Percentiles rank a stretch among this genome's conserved stretches.
phyloP scores from a whole-genome alignment of 805 yeast species.

The Saccharomycopsis vini region DNA sequence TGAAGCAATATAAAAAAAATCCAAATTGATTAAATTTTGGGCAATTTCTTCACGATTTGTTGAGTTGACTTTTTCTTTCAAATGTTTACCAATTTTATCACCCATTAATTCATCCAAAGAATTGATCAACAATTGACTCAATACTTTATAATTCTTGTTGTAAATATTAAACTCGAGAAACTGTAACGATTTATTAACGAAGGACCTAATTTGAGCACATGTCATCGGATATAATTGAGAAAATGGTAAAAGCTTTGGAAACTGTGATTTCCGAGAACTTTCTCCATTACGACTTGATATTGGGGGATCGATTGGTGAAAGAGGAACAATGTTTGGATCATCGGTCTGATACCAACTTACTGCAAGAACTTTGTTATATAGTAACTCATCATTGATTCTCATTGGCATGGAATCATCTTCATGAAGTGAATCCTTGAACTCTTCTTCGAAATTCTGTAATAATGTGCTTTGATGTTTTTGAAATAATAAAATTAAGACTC shows the following conservation, averaged over 20 bases:
- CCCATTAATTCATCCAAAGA: slow-evolving; percentile 64
- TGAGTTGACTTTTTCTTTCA: slow-evolving; percentile 52
- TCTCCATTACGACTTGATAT: slow-evolving; percentile 24
- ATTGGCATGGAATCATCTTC: slow-evolving; percentile 89
- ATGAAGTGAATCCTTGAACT: slow-evolving; percentile 53
- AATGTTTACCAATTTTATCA: slow-evolving; percentile 55
- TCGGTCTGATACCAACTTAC: slow-evolving; percentile 63
- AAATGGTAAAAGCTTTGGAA: slow-evolving; percentile 71
- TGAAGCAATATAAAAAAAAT: slow-evolving; percentile 73
- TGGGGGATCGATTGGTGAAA: slow-evolving; percentile 17
- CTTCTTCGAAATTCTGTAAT: slow-evolving; percentile 45
- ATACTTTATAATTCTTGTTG: slow-evolving; percentile 50
- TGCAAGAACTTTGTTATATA: slow-evolving; percentile 54
- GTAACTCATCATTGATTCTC: slow-evolving; percentile 47
- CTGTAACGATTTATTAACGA: slow-evolving; percentile 51
- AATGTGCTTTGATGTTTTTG: slow-evolving; percentile 50
- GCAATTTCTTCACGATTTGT: slow-evolving; percentile 84
- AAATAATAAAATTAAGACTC: slow-evolving; percentile 47
- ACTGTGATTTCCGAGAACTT: slow-evolving; percentile 22
- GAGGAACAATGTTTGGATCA: slow-evolving; percentile 23
- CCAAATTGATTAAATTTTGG: slow-evolving; percentile 81
- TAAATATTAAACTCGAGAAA: slow-evolving; percentile 60
- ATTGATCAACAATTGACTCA: slow-evolving; percentile 49
- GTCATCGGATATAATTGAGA: slow-evolving; percentile 82
- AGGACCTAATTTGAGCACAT: slow-evolving; percentile 63